These are phyloP conservation scores for Magnusiomyces tetraspermus DNA, from an alignment of 1,139 yeast species.

Conservation along the genomic window DNA sequence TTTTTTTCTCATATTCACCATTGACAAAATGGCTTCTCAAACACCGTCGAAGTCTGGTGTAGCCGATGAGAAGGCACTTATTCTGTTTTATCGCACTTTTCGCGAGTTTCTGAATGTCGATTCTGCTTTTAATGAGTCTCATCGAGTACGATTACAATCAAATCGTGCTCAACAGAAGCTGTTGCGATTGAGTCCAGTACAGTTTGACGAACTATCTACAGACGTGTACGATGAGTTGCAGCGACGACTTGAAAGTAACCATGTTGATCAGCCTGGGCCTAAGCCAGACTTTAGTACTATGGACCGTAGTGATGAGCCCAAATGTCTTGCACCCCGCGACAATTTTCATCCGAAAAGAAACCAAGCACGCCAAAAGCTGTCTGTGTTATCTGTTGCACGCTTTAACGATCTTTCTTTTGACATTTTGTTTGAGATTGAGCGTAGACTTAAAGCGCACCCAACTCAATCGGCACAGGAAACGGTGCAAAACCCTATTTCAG, in stretches of 20 bases:
- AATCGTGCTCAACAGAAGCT: slow-evolving; percentile 80
- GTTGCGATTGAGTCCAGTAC: slow-evolving; percentile 68
- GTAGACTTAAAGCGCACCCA: slow-evolving; percentile 42
- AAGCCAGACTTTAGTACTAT: too few relatives aligned
- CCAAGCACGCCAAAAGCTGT: slow-evolving; percentile 88
- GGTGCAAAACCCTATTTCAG: neutral
- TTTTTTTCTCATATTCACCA: too few relatives aligned
- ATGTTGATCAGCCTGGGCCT: too few relatives aligned
- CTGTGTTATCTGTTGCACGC: slow-evolving; percentile 70
- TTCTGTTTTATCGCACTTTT: slow-evolving; percentile 10
- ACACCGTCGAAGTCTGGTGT: neutral
- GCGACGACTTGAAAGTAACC: slow-evolving; percentile 55
- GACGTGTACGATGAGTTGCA: slow-evolving; percentile 88
- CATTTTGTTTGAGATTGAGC: slow-evolving; percentile 74
- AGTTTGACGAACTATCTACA: slow-evolving; percentile 78
- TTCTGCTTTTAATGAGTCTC: slow-evolving; percentile 12
- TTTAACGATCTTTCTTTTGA: slow-evolving; percentile 89
- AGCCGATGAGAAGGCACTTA: slow-evolving; percentile 2
- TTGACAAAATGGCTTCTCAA: neutral
- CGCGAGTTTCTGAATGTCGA: slow-evolving; percentile 12
- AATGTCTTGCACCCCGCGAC: slow-evolving; percentile 23
- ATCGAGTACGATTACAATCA: slow-evolving; percentile 17
- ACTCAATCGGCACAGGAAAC: neutral
- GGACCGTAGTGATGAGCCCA: slow-evolving; percentile 2
- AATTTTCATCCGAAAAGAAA: slow-evolving; percentile 85